Base-by-base conservation (phyloP, 441 rosid genomes). In the Euphorbia corollata region DNA sequence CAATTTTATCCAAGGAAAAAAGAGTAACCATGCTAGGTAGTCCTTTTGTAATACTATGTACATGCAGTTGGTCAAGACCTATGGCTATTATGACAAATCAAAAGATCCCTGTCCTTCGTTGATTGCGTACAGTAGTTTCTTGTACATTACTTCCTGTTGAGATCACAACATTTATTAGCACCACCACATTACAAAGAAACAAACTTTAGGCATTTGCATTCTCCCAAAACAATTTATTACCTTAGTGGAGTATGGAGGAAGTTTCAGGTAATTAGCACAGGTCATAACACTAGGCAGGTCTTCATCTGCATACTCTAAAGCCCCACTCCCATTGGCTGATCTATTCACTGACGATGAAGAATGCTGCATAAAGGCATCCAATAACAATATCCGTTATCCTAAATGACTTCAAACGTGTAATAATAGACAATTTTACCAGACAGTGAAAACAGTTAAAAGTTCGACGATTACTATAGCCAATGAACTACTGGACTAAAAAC, bases 241-340 rank as follows among this genome's bases (percentile, higher is more conserved):
- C 96, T 90, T 90, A 39, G 91, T 86, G 2, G 99, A 92, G 75
- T 92, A 96, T 22, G 99, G 94, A 65, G 99, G 99, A 74, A 96
- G 98, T 79, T 96, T 96, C 61, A 96, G 82, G 85, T 96, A 96
- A 84, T 96, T 96, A 65, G 98, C 99, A 78, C 99, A 92, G 41
- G 99, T 96, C 99, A 96, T 96, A 60, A 96, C 99, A 67, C 99
- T 96, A 8, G 98, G 99, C 79, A 96, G 80, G 80, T 90, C 98
- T 39, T 90, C 96, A 68, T 92, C 99, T 20, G 98, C 98, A 6
- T 84, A 78, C 71, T 96, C 98, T 22, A 80, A 80, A 58, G 88
- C 78, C 23, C 86, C 96, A 16, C 75, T 77, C 27, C 91, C 96
- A 63, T 90, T 96, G 11, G 87, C 61, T 38, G 88, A 88, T 69